phyloP scores from a whole-genome alignment of 768 basidiomycete genomes.

The Dentipellis sp. region DNA sequence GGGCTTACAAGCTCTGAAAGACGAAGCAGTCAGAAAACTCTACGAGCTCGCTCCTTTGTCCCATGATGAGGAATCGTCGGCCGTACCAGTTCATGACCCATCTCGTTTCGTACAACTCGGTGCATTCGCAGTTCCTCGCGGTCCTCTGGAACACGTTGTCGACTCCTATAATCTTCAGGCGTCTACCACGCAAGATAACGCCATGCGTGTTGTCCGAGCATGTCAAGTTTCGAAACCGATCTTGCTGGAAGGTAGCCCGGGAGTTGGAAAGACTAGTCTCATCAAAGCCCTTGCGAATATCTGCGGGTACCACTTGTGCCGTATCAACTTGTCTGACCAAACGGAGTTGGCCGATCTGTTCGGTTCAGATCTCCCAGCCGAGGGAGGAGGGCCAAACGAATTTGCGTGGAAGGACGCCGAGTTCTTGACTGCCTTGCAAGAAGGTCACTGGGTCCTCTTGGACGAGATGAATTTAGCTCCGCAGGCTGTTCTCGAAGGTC shows the following conservation, averaged over 20 bases:
- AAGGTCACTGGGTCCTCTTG: conserved; percentile 95
- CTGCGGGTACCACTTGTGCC: conserved; percentile 69
- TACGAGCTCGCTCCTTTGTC: conserved; percentile 43
- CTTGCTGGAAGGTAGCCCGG: conserved; percentile 93
- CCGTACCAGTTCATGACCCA: conserved; percentile 25
- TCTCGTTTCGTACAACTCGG: conserved; percentile 49
- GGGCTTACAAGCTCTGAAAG: conserved; percentile 51
- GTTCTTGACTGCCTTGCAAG: conserved; percentile 85
- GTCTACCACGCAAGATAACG: conserved; percentile 83
- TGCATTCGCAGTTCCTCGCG: conserved; percentile 61
- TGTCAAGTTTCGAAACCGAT: conserved; percentile 88
- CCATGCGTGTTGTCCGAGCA: conserved; percentile 80
- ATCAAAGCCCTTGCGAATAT: conserved; percentile 78
- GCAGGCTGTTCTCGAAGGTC: conserved; percentile 91
- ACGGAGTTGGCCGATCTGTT: conserved; percentile 95
- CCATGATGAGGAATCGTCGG: conserved; percentile 16
- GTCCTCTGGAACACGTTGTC: conserved; percentile 27
- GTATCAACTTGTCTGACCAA: conserved; percentile 97
- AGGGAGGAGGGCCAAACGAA: conserved; percentile 83
- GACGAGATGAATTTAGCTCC: conserved; percentile 99
- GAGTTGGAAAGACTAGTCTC: conserved; percentile 95
- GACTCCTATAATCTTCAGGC: conserved; percentile 73
- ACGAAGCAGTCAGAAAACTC: conserved; percentile 46
- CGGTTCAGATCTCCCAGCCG: conserved; percentile 91
- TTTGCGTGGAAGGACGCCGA: conserved; percentile 98